phyloP scores from a whole-genome alignment of 2,329 filamentous ascomycete genomes.

The Colletotrichum spinosum region DNA sequence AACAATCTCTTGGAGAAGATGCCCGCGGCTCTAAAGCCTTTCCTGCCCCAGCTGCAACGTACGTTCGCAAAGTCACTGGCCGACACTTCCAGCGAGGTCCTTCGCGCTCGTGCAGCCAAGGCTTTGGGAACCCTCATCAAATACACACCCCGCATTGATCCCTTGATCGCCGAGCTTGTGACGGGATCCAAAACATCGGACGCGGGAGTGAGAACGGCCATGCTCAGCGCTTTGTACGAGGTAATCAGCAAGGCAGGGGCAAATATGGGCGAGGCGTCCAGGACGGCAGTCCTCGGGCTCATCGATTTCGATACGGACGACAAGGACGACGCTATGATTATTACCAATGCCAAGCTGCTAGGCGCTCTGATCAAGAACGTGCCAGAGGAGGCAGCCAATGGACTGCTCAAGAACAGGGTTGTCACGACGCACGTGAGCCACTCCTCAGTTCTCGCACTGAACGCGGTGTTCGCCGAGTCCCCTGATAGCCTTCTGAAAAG shows the following conservation, averaged over 20 bases:
- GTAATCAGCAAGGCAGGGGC: slow-evolving; percentile 94
- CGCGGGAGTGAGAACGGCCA: slow-evolving; percentile 88
- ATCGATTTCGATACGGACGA: slow-evolving; percentile 89
- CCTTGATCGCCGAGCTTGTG: slow-evolving; percentile 90
- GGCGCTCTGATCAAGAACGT: slow-evolving; percentile 92
- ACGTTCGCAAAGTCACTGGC: slow-evolving; percentile 97
- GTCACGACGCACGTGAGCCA: slow-evolving; percentile 80
- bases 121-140: slow-evolving; percentile 96
- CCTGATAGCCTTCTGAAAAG: slow-evolving; percentile 75
- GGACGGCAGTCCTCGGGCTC: slow-evolving; percentile 84
- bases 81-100: slow-evolving; percentile 88
- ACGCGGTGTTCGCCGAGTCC: slow-evolving; percentile 87
- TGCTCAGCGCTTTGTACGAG: slow-evolving; percentile 96
- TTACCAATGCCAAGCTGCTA: slow-evolving; percentile 90
- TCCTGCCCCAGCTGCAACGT: slow-evolving; percentile 94
- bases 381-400: slow-evolving; percentile 74
- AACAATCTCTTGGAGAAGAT: slow-evolving; percentile 98
- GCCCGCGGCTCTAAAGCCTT: slow-evolving; percentile 92
- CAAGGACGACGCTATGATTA: slow-evolving; percentile 80
- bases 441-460: slow-evolving; percentile 86
- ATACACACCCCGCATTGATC: slow-evolving; percentile 93
- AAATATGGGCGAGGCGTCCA: slow-evolving; percentile 94
- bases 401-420: slow-evolving; percentile 77
- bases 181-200: slow-evolving; percentile 95
- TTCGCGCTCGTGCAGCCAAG: slow-evolving; percentile 90